Base-by-base conservation (phyloP, 208 protist species). In the Sergeia podlipaevii region DNA sequence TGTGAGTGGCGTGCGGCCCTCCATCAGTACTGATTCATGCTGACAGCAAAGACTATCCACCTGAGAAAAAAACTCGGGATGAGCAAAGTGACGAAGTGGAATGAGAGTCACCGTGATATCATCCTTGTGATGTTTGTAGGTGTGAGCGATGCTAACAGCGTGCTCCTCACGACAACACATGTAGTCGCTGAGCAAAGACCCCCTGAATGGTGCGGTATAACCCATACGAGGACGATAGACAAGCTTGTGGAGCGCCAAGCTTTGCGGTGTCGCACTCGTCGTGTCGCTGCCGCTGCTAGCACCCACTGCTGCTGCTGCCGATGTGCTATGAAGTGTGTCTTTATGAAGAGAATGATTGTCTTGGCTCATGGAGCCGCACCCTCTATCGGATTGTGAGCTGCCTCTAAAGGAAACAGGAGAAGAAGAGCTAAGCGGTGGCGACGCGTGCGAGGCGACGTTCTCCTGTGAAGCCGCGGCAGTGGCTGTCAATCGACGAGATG, bases 1-100 rank as follows among this genome's bases (percentile, higher is more conserved):
- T 3, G 50, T 60, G 29, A 87, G 52, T 50, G 86, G 82, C 27
- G 48, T 70, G 33, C 86, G 86, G 6, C 86, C 86, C 70, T 93
- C 86, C 81, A 93, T 87, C 34, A 93, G 55, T 38, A 93, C 86
- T 15, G 82, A 91, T 15, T 88, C 69, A 58, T 93, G 82, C 57
- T 93, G 86, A 20, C 63, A 48, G 61, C 86, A 93, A 8, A 93
- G 43, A 13, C 48, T 57, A 41, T 93, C 86, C 23, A 90, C 86
- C 63, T 93, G 86, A 26, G 58, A 24, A 63, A 89, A 93, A 62
- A 93, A 93, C 13, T 74, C 50, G 8, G 86, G 86, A 43, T 93
- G 86, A 2, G 86, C 86, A 34, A 91, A 78, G 65, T 93, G 86
- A 0, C 71, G 66, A 4, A 93, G 64, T 8, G 86, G 86, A 58